Base-by-base conservation (phyloP, 306 rosid species). In the Alnus glutinosa region DNA sequence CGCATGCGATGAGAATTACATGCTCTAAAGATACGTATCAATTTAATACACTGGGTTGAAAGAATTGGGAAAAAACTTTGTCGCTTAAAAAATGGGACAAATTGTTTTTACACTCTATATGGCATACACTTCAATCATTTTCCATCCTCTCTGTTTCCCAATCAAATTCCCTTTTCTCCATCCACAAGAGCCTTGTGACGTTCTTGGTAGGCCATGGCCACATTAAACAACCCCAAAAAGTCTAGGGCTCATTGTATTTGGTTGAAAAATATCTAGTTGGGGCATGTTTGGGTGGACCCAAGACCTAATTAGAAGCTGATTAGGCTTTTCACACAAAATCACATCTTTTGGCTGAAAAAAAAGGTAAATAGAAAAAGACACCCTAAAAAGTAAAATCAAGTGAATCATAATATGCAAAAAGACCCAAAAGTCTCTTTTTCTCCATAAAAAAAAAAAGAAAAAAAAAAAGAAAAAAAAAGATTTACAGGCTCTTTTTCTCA, bases 241-340 rank as follows among this genome's bases (percentile, higher is more conserved):
- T 44, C 52, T 18, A 42, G 52, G 3, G 50, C 34, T 68, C 9
- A 42, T 42, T 44, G 23, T n/a, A 18, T 15, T 18, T n/a, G 28
- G 28, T 23, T 7, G n/a, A n/a, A 7, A 67, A 67, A 42, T 39
- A 67, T 67, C 72, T 67, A 42, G 30, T 7, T 15, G 50, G 4
- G 47, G 48, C 70, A 34, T 7, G 28, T 37, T 37, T 66, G 72
- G 51, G 34, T 18, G 72, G 72, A 68, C 72, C 72, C 72, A 68
- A 3, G 15, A 68, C 1, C 72, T 18, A 9, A 46, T 39, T 2
- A 59, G 16, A 12, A 8, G 48, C n/a, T n/a, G 72, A 68, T 68
- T 8, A 9, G 72, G 51, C 51, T 3, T 42, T 67, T 42, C 8
- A 10, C 1, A 49, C 52, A 9, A 68, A 9, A 4, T 9, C 72